These are phyloP conservation scores for Aspergillus sojae DNA, from an alignment of 2,329 filamentous ascomycete genomes.

Conservation along the genomic window DNA sequence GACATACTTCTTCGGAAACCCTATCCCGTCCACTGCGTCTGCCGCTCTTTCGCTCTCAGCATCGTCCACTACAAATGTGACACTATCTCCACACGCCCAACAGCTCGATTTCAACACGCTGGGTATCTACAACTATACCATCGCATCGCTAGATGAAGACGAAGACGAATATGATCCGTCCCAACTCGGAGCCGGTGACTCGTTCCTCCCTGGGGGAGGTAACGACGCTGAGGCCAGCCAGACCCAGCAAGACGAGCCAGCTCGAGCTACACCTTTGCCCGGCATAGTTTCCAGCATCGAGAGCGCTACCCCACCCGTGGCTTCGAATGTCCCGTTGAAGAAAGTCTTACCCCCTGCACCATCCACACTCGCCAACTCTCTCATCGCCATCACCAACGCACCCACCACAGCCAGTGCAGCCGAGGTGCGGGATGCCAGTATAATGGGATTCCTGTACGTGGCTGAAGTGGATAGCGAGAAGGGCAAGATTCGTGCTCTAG, in stretches of 20 bases:
- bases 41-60: slow-evolving; percentile 37
- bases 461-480: slow-evolving; percentile 86
- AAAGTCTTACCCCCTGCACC: slow-evolving; percentile 66
- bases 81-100: slow-evolving; percentile 84
- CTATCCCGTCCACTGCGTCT: slow-evolving; percentile 42
- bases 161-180: slow-evolving; percentile 50
- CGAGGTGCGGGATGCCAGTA: slow-evolving; percentile 74
- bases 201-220: slow-evolving; percentile 39
- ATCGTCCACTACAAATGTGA: slow-evolving; percentile 58
- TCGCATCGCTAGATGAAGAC: slow-evolving; percentile 57
- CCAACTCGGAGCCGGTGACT: slow-evolving; percentile 32
- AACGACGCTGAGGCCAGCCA: slow-evolving; percentile 26
- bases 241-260: slow-evolving; percentile 20
- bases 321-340: slow-evolving; percentile 50
- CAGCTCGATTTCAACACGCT: slow-evolving; percentile 77
- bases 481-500: slow-evolving; percentile 76
- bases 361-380: slow-evolving; percentile 70
- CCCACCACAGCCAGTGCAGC: slow-evolving; percentile 69
- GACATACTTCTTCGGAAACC: slow-evolving; percentile 91
- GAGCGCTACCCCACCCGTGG: slow-evolving; percentile 16
- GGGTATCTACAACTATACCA: slow-evolving; percentile 70
- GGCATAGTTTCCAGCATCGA: slow-evolving; percentile 27
- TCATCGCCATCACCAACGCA: slow-evolving; percentile 83
- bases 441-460: slow-evolving; percentile 93
- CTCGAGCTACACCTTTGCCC: slow-evolving; percentile 24